These are phyloP conservation scores for Zymoseptoria tritici DNA, from an alignment of 2,329 filamentous ascomycete genomes.

Conservation along the genomic window DNA sequence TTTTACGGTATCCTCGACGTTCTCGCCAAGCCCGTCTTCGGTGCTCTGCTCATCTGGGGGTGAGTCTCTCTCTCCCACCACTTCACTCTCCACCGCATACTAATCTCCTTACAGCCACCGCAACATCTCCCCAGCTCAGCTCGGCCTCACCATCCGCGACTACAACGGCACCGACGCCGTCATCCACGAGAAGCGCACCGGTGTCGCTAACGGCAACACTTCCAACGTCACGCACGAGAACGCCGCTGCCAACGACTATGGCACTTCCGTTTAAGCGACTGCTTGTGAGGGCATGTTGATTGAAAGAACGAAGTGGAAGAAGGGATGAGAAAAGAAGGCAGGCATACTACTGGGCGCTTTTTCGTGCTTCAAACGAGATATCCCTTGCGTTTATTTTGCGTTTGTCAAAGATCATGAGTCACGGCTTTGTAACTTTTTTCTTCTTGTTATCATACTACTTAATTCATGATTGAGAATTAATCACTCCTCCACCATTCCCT, in stretches of 20 bases:
- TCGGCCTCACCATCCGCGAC: slow-evolving; percentile 48
- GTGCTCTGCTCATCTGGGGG: slow-evolving; percentile 53
- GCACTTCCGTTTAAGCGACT: background rate
- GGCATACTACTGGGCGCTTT: background rate
- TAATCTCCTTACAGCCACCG: slow-evolving; percentile 37
- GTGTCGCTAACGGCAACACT: slow-evolving; percentile 7
- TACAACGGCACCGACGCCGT: slow-evolving; percentile 37
- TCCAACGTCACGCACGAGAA: slow-evolving; percentile 1
- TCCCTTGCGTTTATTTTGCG: background rate
- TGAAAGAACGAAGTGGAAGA: background rate
- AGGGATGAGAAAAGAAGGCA: background rate
- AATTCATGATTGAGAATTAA: background rate
- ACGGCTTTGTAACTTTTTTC: background rate
- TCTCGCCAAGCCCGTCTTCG: slow-evolving; percentile 58
- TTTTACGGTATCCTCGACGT: slow-evolving; percentile 64
- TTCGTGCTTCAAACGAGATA: background rate
- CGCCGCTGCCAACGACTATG: background rate
- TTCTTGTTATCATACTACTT: background rate
- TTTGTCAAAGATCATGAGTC: background rate
- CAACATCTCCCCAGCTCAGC: slow-evolving; percentile 50
- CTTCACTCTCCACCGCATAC: background rate
- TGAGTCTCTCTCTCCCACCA: background rate
- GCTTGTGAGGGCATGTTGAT: background rate
- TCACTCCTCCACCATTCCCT: background rate
- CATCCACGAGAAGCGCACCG: slow-evolving; percentile 28